Base-by-base conservation (phyloP, 2,329 filamentous ascomycete genomes). In the Sclerotinia sclerotiorum region DNA sequence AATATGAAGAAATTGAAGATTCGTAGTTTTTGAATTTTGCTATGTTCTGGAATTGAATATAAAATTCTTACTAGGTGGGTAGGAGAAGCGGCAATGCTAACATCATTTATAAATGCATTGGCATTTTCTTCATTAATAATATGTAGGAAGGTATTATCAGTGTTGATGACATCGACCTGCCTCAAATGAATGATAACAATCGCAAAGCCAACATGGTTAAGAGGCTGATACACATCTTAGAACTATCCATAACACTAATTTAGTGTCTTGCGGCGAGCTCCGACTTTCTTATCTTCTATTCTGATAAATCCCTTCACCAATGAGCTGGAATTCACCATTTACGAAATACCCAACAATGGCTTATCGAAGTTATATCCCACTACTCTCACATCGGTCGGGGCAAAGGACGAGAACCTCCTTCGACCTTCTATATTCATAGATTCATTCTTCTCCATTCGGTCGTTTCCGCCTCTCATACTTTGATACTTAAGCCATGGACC, bases 161-260 rank as follows among this genome's bases (percentile, higher is more conserved):
- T n/a, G 3, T 49, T 62, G 19, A 49, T 49, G 58, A 62, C 32
- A 62, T 21, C 11, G 21, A 62, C 44, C 27, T 49, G 21, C 42
- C 58, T 49, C 58, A 35, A 35, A 17, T 49, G 44, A 35, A 24
- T 62, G 58, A 62, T 62, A 61, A 61, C 42, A 61, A 42, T 42
- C 2, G 39, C 39, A 3, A 42, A 42, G 35, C 15, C 39, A 42
- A 42, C 39, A 42, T 42, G 39, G 39, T 42, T 42, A 13, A 42
- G 11, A 42, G 39, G 39, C 17, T 61, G 58, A 62, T 62, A 61
- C 42, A 61, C n/a, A 11, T 62, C 24, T 49, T 49, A 24, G 21
- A 49, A 21, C 58, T 62, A 24, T 62, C 58, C 42, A 60, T 42
- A 60, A 60, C 27, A 29, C 44, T 49, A 24, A 17, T 62, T 21